These are phyloP conservation scores for Lactuca sativa DNA, from an alignment of 129 eudicot genomes.

Conservation along the genomic window DNA sequence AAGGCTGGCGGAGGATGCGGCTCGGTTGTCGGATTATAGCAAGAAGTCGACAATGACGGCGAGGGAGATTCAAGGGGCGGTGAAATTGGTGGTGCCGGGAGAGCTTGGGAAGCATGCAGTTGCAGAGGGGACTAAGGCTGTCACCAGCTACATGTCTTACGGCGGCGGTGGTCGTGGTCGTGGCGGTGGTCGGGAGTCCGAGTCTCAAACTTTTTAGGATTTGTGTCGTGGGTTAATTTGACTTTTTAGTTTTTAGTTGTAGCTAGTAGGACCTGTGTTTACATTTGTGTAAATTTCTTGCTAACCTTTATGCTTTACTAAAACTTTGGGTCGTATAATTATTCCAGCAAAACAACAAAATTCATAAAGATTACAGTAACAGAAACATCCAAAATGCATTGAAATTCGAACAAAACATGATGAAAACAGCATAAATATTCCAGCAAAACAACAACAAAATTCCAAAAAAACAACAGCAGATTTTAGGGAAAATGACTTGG, in stretches of 20 bases:
- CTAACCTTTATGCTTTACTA: neutral
- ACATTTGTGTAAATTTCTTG: neutral
- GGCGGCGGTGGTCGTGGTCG: neutral
- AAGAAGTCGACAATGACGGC: constrained; percentile 58
- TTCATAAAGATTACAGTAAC: no score
- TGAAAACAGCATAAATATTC: no score
- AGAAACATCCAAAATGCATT: no score
- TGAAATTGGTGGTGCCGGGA: constrained; percentile 77
- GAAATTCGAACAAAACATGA: no score
- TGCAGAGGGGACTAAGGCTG: constrained; percentile 84
- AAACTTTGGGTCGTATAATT: no score
- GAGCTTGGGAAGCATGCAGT: constrained; percentile 87
- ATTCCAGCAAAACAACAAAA: no score
- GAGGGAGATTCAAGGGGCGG: constrained; percentile 89
- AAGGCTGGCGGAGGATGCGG: constrained; percentile 67
- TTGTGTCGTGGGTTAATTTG: neutral
- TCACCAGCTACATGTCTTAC: constrained; percentile 37
- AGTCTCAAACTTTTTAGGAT: neutral
- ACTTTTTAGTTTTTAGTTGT: neutral
- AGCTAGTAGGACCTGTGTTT: neutral
- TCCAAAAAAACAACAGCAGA: no score
- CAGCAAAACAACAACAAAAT: no score
- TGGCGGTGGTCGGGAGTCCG: neutral
- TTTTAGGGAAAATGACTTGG: no score
- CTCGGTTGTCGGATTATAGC: constrained; percentile 32